Percentiles rank a stretch among this genome's conserved stretches.
phyloP scores from a whole-genome alignment of 345 rosid genomes.

The Physaria fendleri region DNA sequence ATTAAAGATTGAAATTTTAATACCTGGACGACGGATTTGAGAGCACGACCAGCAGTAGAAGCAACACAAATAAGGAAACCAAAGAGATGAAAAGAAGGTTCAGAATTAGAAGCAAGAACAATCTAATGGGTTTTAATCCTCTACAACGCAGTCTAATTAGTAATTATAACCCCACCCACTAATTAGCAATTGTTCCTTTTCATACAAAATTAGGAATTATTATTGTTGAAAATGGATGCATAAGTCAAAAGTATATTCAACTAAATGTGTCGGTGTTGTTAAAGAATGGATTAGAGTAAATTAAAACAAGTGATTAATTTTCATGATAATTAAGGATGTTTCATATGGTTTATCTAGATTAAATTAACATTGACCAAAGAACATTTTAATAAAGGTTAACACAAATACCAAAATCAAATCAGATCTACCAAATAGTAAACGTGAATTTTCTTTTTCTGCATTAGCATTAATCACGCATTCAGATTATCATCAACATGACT shows the following conservation, averaged over 20 bases:
- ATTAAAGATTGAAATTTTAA: too few relatives aligned
- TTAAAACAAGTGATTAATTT: too few relatives aligned
- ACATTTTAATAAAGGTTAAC: slow-evolving; percentile 4
- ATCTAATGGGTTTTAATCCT: slow-evolving; percentile 20
- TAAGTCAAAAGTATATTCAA: neutral
- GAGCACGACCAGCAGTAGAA: slow-evolving; percentile 93
- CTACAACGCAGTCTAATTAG: slow-evolving; percentile 20
- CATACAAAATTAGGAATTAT: neutral
- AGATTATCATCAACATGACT: neutral
- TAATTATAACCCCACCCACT: neutral
- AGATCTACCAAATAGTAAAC: slow-evolving; percentile 14
- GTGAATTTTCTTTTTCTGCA: neutral
- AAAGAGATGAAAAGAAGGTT: slow-evolving; percentile 83
- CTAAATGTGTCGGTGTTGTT: neutral
- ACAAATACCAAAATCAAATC: slow-evolving; percentile 25
- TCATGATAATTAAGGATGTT: too few relatives aligned
- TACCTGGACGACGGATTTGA: slow-evolving; percentile 94
- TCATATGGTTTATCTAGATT: neutral
- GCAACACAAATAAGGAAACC: slow-evolving; percentile 91
- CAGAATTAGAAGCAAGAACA: slow-evolving; percentile 86
- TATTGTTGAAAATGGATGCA: neutral
- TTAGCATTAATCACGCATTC: slow-evolving; percentile 19
- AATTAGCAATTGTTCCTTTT: neutral
- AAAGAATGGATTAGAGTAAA: too few relatives aligned
- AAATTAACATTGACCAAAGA: neutral